Percentiles rank a stretch among this genome's conserved stretches.
phyloP scores from a whole-genome alignment of 2,329 filamentous ascomycete genomes.

The Neofusicoccum laricinum region DNA sequence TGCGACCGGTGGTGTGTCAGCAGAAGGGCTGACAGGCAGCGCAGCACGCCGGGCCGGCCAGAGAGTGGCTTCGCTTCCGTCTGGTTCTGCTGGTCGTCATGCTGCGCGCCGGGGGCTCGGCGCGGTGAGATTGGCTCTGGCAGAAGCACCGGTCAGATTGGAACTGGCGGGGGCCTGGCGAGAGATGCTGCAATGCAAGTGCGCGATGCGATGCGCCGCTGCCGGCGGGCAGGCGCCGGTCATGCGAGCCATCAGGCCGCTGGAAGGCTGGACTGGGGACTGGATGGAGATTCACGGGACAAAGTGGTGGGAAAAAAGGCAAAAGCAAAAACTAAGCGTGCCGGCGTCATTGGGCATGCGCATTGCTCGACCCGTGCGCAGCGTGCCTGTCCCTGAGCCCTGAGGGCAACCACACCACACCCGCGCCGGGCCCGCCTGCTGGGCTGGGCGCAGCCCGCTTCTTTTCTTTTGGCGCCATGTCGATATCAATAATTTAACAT shows the following conservation, averaged over 20 bases:
- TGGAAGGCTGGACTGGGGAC: not conserved
- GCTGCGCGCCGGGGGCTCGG: not conserved
- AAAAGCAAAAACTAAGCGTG: not conserved
- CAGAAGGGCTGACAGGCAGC: not conserved
- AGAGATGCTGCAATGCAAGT: slow-evolving; percentile 1
- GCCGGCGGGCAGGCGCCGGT: not conserved
- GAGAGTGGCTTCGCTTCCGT: not conserved
- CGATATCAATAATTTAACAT: slow-evolving; percentile 15
- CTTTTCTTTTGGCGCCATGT: slow-evolving; percentile 10
- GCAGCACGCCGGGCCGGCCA: not conserved
- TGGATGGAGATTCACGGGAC: not conserved
- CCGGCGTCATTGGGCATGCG: slow-evolving; percentile 7
- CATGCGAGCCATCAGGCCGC: not conserved
- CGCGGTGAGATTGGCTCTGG: not conserved
- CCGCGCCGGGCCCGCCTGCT: not conserved
- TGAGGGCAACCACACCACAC: slow-evolving; percentile 3
- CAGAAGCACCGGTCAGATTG: not conserved
- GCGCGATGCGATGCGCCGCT: not conserved
- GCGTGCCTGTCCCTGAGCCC: not conserved
- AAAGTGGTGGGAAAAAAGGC: not conserved
- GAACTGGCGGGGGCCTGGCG: not conserved
- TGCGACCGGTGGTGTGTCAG: slow-evolving; percentile 9
- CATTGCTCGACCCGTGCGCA: not conserved
- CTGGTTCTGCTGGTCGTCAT: not conserved
- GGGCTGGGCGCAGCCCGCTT: slow-evolving; percentile 2